Base-by-base conservation (phyloP, 371 early-diverging fungal genomes). In the Blastocladiella emersonii region DNA sequence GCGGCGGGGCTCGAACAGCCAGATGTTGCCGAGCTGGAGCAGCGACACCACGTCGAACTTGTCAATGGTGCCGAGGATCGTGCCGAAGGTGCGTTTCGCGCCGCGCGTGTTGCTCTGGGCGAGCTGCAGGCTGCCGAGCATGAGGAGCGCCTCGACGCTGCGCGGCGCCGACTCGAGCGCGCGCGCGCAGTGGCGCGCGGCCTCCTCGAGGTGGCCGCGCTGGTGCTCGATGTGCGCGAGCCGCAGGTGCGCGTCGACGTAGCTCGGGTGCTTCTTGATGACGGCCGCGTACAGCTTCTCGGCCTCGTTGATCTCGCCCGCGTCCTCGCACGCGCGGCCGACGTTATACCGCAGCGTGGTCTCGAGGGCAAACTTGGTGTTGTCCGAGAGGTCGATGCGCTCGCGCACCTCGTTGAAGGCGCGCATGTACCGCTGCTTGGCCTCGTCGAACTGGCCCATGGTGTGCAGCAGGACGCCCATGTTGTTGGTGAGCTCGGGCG, bases 21-120 rank as follows among this genome's bases (percentile, higher is more conserved):
- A 84, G 56, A 84, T 84, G 71, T 93, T 91, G 30, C 94, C 95
- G 1, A 90, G 79, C 23, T 85, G 79, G 63, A 86, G 77, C 39
- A 93, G 82, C 1, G 92, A 84, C 67, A 89, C 90, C 12, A 83
- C 59, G 67, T 93, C 88, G 62, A 92, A 80, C 56, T 82, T 84
- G 67, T 91, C 85, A 51, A 87, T 81, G 27, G 85, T 79, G 64
- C 80, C 80, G 10, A 93, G 75, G 0, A 95, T 85, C 43, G 81
- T 76, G 70, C 92, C 93, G 67, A 81, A 85, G 0, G 85, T 79
- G 56, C 84, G 77, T 43, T 88, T 81, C 32, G 85, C 82, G 13
- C 78, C 74, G 56, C 80, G 78, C 57, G 78, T 69, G 65, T 85
- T 77, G 39, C 80, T 78, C 57, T 73, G 77, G 13, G 74, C 71